phyloP scores from a whole-genome alignment of 352 stramenopile species.

The Phytophthora melonis region DNA sequence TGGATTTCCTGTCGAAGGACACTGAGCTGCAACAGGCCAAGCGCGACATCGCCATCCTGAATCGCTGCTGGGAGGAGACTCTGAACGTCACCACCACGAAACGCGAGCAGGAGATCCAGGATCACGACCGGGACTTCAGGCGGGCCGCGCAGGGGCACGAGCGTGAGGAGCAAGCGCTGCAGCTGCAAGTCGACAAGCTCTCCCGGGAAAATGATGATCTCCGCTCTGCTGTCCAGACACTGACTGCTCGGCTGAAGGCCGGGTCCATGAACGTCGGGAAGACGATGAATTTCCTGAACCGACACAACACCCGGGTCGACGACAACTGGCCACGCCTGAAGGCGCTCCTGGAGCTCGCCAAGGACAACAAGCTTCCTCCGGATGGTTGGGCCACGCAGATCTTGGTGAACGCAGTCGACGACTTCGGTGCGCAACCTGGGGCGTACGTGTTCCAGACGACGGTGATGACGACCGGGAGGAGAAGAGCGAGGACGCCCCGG shows the following conservation, averaged over 20 bases:
- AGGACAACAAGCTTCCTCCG: not conserved
- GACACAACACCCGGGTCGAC: not conserved
- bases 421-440: no score
- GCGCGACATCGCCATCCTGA: not conserved
- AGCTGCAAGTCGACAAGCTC: not conserved
- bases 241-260: not conserved
- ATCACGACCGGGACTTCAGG: not conserved
- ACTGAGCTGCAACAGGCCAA: not conserved
- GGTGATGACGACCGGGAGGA: no score
- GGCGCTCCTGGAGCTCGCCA: not conserved
- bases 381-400: not conserved
- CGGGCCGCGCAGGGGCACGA: not conserved
- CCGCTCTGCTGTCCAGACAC: not conserved
- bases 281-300: no score
- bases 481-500: no score
- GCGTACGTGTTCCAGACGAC: no score
- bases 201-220: not conserved
- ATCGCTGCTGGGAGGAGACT: not conserved
- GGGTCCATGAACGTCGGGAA: not conserved
- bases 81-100: not conserved
- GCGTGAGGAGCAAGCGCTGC: not conserved
- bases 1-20: not conserved
- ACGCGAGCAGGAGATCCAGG: not conserved
- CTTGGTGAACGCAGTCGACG: not conserved
- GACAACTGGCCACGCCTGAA: not conserved